Evolutionary conservation across 805 yeast genomes (phyloP), one percentile per base, ranked within the genome.

Genomic region (Danielozyma ontarioensis): DNA sequence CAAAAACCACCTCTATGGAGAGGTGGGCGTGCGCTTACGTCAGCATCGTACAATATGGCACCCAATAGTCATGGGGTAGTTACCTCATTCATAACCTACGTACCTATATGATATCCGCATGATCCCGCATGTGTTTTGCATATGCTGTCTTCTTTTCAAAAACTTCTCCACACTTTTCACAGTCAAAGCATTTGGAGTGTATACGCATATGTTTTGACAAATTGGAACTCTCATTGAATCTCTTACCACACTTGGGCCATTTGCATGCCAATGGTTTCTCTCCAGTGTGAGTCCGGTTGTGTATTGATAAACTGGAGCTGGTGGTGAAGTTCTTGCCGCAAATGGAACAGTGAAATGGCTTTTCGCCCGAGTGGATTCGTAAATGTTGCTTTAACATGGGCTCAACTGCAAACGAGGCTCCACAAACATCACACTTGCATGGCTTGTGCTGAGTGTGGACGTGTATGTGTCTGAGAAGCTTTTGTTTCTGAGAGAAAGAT

Each of bases 371-470:
- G 55, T 90, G 97, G 3, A 76, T 78, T 33, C 96, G 66, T 64
- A 72, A 57, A 57, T 93, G 98, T 57, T 87, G 96, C 27, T 72
- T 70, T 28, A 93, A 65, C 71, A 83, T 82, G 21, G 81, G 64
- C 31, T 83, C 85, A 27, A 83, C 85, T 4, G 94, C 84, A 57
- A 90, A 88, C 10, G 67, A 54, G 35, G 80, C 77, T 2, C 76
- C 70, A 55, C 98, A 93, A 1, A 70, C 52, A 0, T 62, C 49
- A 59, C 98, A 93, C 37, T 68, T 65, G 54, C 72, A 83, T 0
- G 97, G 97, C 52, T 81, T 79, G 53, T 82, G 78, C 37, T 81
- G 78, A 0, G 97, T 86, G 55, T 93, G 98, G 4, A 82, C 81
- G 56, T 83, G 93, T 31, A 93, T 62, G 59, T 90, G 98, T 27